phyloP scores from a whole-genome alignment of 73 alveolate species.

The Tetrahymena malaccensis region DNA sequence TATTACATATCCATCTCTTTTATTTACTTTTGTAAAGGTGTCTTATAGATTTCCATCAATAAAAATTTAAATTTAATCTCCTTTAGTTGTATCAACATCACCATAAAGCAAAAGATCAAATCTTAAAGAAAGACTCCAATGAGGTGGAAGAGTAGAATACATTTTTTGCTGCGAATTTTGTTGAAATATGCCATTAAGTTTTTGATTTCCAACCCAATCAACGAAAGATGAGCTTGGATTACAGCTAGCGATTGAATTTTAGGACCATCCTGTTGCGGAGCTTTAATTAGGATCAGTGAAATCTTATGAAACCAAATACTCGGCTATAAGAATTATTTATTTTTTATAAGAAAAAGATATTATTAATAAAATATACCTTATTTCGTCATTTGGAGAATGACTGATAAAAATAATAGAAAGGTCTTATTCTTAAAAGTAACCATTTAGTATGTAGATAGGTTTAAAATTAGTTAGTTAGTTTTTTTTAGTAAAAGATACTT shows the following conservation, averaged over 20 bases:
- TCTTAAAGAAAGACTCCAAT: neutral
- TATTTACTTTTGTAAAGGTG: neutral
- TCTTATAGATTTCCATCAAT: neutral
- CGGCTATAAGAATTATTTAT: neutral
- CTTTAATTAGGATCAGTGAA: neutral
- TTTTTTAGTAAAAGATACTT: too few species aligned
- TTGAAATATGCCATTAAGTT: neutral
- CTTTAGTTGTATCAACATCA: neutral
- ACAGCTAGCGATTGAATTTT: neutral
- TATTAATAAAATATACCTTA: too few species aligned
- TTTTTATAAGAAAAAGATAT: too few species aligned
- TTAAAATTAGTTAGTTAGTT: too few species aligned
- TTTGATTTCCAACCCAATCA: neutral
- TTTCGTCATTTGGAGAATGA: too few species aligned
- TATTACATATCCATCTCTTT: neutral
- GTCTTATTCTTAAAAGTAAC: too few species aligned
- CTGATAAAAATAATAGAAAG: too few species aligned
- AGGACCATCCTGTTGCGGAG: neutral
- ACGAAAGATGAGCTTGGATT: neutral
- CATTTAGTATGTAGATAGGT: too few species aligned
- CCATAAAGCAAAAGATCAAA: neutral
- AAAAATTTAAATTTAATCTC: neutral
- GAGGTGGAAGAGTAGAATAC: neutral
- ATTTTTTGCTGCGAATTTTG: neutral
- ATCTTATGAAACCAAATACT: neutral